phyloP scores from a whole-genome alignment of 306 rosid genomes.

The Herpetospermum pedunculosum region DNA sequence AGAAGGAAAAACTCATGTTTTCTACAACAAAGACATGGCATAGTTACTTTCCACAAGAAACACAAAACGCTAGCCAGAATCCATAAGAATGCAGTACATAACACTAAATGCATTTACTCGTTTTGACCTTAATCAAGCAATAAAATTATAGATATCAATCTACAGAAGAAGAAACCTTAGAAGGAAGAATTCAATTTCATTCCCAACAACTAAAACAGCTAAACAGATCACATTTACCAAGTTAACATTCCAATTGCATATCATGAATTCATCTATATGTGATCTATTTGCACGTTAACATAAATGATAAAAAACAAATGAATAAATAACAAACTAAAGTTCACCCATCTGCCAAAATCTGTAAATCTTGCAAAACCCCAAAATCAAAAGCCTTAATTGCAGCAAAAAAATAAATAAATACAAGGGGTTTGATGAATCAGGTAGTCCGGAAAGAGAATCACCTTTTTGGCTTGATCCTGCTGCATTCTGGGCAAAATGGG shows the following conservation, averaged over 20 bases:
- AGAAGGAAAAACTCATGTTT: background rate
- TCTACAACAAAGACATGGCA: background rate
- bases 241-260: background rate
- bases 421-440: background rate
- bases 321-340: background rate
- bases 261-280: background rate
- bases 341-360: background rate
- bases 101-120: background rate
- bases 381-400: background rate
- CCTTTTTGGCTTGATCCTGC: slow-evolving; percentile 80
- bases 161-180: background rate
- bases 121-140: background rate
- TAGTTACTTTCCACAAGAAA: background rate
- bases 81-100: background rate
- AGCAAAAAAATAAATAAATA: background rate
- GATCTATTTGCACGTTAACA: background rate
- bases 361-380: background rate
- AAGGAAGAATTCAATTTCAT: background rate
- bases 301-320: background rate
- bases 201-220: background rate
- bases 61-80: background rate
- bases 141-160: background rate
- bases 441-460: slow-evolving; percentile 10
- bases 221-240: background rate
- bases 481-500: slow-evolving; percentile 40